Conservation (phyloP, 2,329 filamentous ascomycete species). For the Botrytis porri region DNA sequence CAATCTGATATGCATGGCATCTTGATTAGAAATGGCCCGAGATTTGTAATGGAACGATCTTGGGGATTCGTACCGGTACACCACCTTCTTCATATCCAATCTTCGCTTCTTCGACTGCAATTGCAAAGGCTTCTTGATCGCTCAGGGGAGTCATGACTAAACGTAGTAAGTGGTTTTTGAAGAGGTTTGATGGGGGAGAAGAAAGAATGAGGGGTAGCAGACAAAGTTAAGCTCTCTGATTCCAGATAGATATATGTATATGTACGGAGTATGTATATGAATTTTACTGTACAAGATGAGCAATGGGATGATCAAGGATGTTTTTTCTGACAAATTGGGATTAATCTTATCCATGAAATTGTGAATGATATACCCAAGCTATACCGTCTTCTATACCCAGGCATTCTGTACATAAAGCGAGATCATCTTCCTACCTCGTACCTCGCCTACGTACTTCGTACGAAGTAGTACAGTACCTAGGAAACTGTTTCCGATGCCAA, state of each 20-base stretch:
- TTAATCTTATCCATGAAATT: neutral
- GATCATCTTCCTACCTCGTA: neutral
- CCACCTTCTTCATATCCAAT: conserved; percentile 47
- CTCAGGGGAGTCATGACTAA: conserved; percentile 29
- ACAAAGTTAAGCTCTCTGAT: neutral
- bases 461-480: no score
- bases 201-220: neutral
- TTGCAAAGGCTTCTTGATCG: conserved; percentile 43
- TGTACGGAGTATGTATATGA: no score
- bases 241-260: neutral
- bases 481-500: neutral
- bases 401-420: neutral
- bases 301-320: neutral
- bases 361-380: neutral
- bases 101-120: conserved; percentile 49
- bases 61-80: conserved; percentile 43
- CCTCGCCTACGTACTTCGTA: no score
- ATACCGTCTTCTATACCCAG: neutral
- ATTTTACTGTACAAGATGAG: neutral
- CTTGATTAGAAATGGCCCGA: neutral
- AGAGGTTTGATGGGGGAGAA: neutral
- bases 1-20: conserved; percentile 42
- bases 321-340: neutral
- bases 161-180: neutral
- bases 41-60: neutral